Conservation (phyloP, 2,329 filamentous ascomycete species). For the Beauveria caledonica region DNA sequence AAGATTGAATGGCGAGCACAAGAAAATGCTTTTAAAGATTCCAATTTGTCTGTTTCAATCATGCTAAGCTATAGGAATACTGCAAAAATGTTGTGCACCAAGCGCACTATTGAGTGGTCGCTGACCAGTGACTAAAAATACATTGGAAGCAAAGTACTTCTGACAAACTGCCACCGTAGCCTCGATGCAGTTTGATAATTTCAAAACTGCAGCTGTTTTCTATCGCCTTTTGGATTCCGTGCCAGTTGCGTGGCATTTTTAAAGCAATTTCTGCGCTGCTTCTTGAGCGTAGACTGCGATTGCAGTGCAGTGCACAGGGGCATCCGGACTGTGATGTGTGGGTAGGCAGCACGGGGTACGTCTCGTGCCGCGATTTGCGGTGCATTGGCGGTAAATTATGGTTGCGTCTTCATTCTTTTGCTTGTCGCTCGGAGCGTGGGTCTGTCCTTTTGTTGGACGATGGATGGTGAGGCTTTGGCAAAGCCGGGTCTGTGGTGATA, state of each 20-base stretch:
- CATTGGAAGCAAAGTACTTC: not conserved
- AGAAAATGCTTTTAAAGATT: not conserved
- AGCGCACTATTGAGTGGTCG: not conserved
- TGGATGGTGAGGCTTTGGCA: not conserved
- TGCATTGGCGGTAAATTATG: not conserved
- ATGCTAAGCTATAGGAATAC: not conserved
- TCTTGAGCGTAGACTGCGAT: not conserved
- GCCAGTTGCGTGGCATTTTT: conserved; percentile 1
- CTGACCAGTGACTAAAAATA: conserved; percentile 2
- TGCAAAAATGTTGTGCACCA: not conserved
- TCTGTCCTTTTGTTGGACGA: not conserved
- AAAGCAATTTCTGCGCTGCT: not conserved
- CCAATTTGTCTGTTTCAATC: not conserved
- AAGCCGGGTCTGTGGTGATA: not conserved
- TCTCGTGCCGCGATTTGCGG: not conserved
- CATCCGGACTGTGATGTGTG: not conserved
- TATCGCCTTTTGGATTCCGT: not conserved
- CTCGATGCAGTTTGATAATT: not conserved
- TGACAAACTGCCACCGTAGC: not conserved
- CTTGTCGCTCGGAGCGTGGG: not conserved
- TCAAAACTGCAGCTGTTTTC: not conserved
- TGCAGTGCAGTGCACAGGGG: not conserved
- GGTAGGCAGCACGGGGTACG: not conserved
- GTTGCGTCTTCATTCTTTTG: not conserved
- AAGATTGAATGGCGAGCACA: not conserved